Evolutionary conservation across 2,329 filamentous ascomycete species (phyloP), one percentile per base, ranked within the genome.

Genomic region (Aspergillus felis): DNA sequence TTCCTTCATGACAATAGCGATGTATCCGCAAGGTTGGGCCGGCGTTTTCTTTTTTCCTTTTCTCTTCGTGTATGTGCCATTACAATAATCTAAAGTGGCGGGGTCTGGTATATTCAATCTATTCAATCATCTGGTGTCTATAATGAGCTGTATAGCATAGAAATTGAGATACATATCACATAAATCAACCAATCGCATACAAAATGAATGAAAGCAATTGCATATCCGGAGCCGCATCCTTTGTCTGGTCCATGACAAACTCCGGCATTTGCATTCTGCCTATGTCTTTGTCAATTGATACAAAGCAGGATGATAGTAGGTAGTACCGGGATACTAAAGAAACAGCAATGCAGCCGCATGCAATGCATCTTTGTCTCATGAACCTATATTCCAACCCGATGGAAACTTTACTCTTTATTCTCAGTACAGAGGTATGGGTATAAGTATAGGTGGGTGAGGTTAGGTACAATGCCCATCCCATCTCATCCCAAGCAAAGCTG

Each of bases 1-100:
- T 66, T 57, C 35, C 53, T 46, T 68, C 57, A 70, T 59, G 65
- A 70, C 62, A 64, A 66, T 66, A 69, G 67, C 66, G 68, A 67
- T 66, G 64, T 62, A 66, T 60, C 57, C 59, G 64, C 62, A 58
- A 50, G 59, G 49, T 46, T 60, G 54, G 51, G 38, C 25, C 52
- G 56, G 59, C 58, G 60, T 62, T 61, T 47, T 47, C 22, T 53
- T 44, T 50, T 50, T 61, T n/a, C n/a, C 8, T 55, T 44, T 46
- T 25, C 22, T 51, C 46, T 53, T 20, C 5, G 8, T 46, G 42
- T 24, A 46, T 46, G 12, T 46, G n/a, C n/a, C 42, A 20, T 46
- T n/a, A 4, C 42, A 24, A 12, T 46, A 46, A 46, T 44, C 42
- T 46, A 20, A 38, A 38, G 32, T 38, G 14, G 32, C 32, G 32